These are phyloP conservation scores for Mycena filopes DNA, from an alignment of 768 basidiomycete genomes.

Conservation along the genomic window DNA sequence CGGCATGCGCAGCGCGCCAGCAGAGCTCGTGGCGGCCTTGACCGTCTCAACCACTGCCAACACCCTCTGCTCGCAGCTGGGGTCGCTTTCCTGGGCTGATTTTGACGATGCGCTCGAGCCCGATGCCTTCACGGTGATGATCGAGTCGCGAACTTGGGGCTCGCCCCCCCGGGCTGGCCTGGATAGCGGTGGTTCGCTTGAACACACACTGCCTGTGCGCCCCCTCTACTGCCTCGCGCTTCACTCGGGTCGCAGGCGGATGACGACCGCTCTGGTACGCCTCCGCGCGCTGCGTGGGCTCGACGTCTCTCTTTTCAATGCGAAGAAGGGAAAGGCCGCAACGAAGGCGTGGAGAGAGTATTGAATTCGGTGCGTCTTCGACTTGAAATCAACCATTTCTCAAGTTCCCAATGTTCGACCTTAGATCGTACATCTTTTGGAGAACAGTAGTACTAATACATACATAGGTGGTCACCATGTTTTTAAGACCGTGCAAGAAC, in stretches of 20 bases:
- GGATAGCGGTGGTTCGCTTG: neutral
- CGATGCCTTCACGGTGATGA: conserved; percentile 2
- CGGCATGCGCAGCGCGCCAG: neutral
- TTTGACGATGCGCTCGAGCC: neutral
- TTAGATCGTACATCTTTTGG: no score
- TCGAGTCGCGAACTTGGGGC: neutral
- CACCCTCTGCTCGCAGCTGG: neutral
- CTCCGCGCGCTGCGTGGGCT: neutral
- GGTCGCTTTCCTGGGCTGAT: neutral
- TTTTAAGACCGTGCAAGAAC: no score
- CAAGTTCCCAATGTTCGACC: no score
- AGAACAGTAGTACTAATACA: no score
- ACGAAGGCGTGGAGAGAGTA: no score
- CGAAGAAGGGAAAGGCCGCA: neutral
- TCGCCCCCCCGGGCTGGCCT: no score
- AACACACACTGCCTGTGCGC: neutral
- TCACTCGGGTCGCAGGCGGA: neutral
- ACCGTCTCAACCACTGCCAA: neutral
- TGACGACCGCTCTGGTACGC: neutral
- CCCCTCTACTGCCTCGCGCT: neutral
- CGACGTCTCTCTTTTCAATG: neutral
- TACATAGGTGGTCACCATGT: no score
- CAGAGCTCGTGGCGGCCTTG: conserved; percentile 2
- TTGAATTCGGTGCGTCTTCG: no score
- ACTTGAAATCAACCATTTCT: no score